phyloP scores from a whole-genome alignment of 129 eudicot species.

The Glebionis coronaria region DNA sequence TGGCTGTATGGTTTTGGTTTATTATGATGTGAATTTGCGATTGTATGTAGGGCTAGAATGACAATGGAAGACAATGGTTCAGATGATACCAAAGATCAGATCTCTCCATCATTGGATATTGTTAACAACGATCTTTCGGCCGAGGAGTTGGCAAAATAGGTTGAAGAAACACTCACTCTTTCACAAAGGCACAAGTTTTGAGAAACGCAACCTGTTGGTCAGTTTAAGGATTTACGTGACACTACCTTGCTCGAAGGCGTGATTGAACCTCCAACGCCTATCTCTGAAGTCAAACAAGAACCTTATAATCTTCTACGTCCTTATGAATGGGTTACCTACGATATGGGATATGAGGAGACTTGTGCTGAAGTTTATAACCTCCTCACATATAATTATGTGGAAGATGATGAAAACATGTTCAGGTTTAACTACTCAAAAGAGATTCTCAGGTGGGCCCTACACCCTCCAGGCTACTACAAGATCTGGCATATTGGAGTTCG shows the following conservation, averaged over 20 bases:
- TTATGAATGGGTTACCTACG: constrained; percentile 65
- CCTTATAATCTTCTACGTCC: constrained; percentile 53
- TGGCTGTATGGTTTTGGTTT: neutral
- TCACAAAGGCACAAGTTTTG: constrained; percentile 54
- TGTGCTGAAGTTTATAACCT: constrained; percentile 60
- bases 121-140: constrained; percentile 25
- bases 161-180: constrained; percentile 49
- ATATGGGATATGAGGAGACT: constrained; percentile 46
- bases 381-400: constrained; percentile 52
- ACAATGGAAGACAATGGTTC: constrained; percentile 43
- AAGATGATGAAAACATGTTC: constrained; percentile 70
- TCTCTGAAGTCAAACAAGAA: constrained; percentile 61
- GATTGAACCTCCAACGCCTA: constrained; percentile 49
- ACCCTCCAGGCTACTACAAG: constrained; percentile 54
- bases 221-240: constrained; percentile 51
- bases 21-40: neutral
- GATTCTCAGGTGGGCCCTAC: constrained; percentile 61
- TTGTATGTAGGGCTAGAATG: constrained; percentile 13
- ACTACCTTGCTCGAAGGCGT: constrained; percentile 50
- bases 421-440: constrained; percentile 61
- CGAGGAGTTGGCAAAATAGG: constrained; percentile 37
- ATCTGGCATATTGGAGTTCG: constrained; percentile 66
- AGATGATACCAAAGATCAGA: constrained; percentile 30
- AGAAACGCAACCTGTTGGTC: constrained; percentile 73
- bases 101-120: constrained; percentile 30